phyloP scores from a whole-genome alignment of 371 early-diverging fungal species.

The Blakeslea trispora region DNA sequence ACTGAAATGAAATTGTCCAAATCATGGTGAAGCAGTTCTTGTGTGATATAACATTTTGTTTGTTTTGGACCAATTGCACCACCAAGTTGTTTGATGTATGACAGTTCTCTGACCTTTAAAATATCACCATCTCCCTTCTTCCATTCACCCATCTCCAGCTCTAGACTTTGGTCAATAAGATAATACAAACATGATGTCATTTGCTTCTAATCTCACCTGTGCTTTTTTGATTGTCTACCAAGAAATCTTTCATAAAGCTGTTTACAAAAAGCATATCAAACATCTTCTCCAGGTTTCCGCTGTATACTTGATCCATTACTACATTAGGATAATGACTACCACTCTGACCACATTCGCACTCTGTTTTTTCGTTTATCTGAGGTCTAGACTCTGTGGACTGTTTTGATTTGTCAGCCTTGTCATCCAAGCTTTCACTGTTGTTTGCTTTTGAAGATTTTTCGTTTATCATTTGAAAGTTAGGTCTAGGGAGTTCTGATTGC shows the following conservation, averaged over 20 bases:
- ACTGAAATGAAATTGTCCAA: constrained; percentile 60
- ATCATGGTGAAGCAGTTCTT: constrained; percentile 61
- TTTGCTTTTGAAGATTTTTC: background rate
- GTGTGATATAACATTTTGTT: constrained; percentile 66
- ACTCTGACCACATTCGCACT: constrained; percentile 52
- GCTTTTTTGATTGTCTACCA: constrained; percentile 46
- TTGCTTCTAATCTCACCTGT: constrained; percentile 39
- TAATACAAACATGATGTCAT: background rate
- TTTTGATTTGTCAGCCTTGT: background rate
- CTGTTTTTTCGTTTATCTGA: constrained; percentile 36
- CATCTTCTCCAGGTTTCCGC: constrained; percentile 49
- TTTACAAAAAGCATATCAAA: constrained; percentile 52
- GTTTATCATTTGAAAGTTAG: background rate
- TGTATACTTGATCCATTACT: constrained; percentile 52
- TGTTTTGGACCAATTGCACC: constrained; percentile 65
- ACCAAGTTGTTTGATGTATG: constrained; percentile 44
- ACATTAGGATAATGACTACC: constrained; percentile 51
- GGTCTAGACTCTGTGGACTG: background rate
- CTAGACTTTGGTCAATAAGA: constrained; percentile 29
- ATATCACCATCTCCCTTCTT: constrained; percentile 27
- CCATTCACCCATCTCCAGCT: constrained; percentile 50
- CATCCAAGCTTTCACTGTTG: no score
- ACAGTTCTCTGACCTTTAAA: constrained; percentile 33
- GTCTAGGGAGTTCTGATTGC: constrained; percentile 2
- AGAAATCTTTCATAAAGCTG: constrained; percentile 40